Conservation (phyloP, 768 basidiomycete species). For the Collybia sp. region DNA sequence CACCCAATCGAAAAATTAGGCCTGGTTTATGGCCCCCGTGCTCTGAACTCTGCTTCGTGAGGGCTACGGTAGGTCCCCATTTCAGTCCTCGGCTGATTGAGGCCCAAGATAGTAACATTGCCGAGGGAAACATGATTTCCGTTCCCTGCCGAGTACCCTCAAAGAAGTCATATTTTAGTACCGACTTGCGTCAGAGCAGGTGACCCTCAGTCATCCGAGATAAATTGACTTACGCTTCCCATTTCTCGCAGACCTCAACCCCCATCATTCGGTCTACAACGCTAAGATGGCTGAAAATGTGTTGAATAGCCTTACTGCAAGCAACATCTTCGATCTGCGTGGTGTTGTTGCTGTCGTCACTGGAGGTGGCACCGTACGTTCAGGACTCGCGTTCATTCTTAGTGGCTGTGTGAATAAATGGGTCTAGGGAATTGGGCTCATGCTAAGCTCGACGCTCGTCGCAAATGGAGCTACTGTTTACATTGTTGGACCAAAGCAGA, state of each 20-base stretch:
- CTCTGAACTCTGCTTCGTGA: no score
- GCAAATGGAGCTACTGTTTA: slow-evolving; percentile 47
- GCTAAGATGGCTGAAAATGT: slow-evolving; percentile 16
- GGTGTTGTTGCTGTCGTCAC: slow-evolving; percentile 44
- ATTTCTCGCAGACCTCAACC: no score
- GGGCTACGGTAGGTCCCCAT: no score
- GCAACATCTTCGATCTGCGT: slow-evolving; percentile 35
- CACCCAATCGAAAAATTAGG: no score
- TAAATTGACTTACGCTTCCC: not conserved
- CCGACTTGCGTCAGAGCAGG: no score
- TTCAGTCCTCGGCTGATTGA: no score
- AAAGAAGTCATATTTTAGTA: no score
- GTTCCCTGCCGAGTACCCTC: no score
- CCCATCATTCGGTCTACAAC: not conserved
- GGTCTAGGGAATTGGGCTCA: slow-evolving; percentile 41
- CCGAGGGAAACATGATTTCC: no score
- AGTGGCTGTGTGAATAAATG: not conserved
- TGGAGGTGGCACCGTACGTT: slow-evolving; percentile 35
- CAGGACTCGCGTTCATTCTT: not conserved
- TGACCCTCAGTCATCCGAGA: no score
- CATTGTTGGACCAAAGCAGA: slow-evolving; percentile 38
- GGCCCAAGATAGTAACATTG: no score
- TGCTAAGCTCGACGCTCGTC: slow-evolving; percentile 41
- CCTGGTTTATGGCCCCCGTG: no score
- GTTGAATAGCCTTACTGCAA: slow-evolving; percentile 27